Evolutionary conservation across 768 basidiomycete species (phyloP), one percentile per base, ranked within the genome.

Genomic region (Cystofilobasidium ferigula): DNA sequence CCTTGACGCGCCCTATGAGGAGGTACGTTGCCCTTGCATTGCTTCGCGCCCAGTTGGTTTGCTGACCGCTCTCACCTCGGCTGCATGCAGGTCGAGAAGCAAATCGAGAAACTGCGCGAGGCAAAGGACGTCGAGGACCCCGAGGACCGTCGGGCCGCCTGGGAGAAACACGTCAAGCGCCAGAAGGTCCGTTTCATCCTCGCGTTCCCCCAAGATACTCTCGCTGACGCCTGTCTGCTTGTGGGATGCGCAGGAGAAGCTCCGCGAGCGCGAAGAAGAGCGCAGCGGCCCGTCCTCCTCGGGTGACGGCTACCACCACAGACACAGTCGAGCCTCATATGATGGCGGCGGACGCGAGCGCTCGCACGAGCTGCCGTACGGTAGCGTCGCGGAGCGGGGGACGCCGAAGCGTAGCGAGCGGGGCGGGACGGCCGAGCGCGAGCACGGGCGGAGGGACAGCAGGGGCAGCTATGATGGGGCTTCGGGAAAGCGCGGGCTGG

Each of bases 81-180:
- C 57, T 59, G 57, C 38, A 9, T 22, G 28, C 36, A 22, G 34
- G 9, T 67, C 59, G 14, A 64, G 47, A 30, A 47, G n/a, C 30
- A 28, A 7, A 6, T 57, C 28, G 14, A 14, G 63, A 93, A 86
- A 82, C 82, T 64, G 73, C 89, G 6, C 84, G 89, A 1, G 76
- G 85, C 20, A 88, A 97, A 61, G 71, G 90, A 86, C 22, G 76
- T 98, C 20, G 86, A 90, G 54, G 89, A 79, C 62, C 91, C 92
- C n/a, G 88, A 91, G 68, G 82, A 83, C 22, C 79, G 90, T 51
- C 83, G 84, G 35, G 80, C 82, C 6, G 92, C 93, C 0, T 98
- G 90, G 74, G 77, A 82, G 22, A 98, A 93, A 77, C 94, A 85
- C 74, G 80, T 93, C 60, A 89, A 87, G 75, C 79, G 94, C 65